Conservation (phyloP, 352 stramenopile species). For the Globisporangium viniferum region DNA sequence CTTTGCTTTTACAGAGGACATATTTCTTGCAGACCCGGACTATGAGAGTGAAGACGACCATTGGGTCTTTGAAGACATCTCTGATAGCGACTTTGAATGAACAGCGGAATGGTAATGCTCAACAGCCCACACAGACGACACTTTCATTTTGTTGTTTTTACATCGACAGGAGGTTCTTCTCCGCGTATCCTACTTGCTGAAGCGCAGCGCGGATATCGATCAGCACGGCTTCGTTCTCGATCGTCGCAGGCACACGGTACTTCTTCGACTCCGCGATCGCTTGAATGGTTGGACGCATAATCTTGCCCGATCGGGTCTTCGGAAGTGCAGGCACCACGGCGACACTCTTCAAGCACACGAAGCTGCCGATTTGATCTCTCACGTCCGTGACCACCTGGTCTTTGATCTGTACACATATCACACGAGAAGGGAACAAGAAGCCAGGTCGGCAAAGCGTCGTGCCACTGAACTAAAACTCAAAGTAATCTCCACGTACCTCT, state of each 20-base stretch:
- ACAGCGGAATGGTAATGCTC: neutral
- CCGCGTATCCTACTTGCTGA: slow-evolving; percentile 31
- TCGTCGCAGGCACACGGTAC: slow-evolving; percentile 39
- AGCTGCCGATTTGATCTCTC: slow-evolving; percentile 26
- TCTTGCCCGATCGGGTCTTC: slow-evolving; percentile 33
- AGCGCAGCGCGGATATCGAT: slow-evolving; percentile 26
- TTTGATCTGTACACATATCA: slow-evolving; percentile 14
- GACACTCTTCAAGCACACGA: slow-evolving; percentile 31
- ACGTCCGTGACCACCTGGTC: slow-evolving; percentile 25
- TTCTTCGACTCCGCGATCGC: slow-evolving; percentile 34
- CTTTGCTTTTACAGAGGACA: slow-evolving; percentile 22
- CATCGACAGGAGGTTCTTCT: slow-evolving; percentile 20
- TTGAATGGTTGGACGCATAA: slow-evolving; percentile 37
- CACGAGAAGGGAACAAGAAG: neutral
- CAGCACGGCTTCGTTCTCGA: slow-evolving; percentile 37
- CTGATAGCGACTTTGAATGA: slow-evolving; percentile 64
- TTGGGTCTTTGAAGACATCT: slow-evolving; percentile 63
- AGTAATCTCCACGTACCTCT: slow-evolving; percentile 9
- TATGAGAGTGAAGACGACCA: slow-evolving; percentile 8
- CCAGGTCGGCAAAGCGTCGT: neutral
- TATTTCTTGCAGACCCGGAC: slow-evolving; percentile 24
- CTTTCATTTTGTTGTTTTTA: slow-evolving; percentile 5
- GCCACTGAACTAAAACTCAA: neutral
- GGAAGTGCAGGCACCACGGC: slow-evolving; percentile 24
- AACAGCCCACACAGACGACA: slow-evolving; percentile 4